Base-by-base conservation (phyloP, 1,139 yeast genomes). In the Arxiozyma slooffiae region DNA sequence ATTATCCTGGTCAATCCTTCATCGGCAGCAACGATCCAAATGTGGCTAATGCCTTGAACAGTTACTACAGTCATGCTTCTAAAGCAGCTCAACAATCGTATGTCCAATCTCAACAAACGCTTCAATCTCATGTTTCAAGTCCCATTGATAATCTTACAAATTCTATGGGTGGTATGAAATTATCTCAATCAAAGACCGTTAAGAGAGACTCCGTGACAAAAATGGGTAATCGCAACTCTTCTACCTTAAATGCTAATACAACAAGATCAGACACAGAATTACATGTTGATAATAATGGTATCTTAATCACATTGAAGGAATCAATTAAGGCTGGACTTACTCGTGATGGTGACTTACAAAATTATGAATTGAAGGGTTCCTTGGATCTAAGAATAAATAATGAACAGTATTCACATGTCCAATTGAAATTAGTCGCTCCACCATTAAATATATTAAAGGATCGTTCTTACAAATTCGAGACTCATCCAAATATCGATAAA, bases 401-500 rank as follows among this genome's bases (percentile, higher is more conserved):
- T 60, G 73, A 84, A 16, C 77, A 76, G 37, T 74, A 83, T 56
- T 80, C 95, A 21, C 77, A 77, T 57, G 78, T 88, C 52, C 80
- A 79, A 64, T 75, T 90, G 52, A 66, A 80, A 55, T 74, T 90
- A 55, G 63, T 73, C 38, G 79, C 78, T 36, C 46, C 53, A 1
- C 56, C 64, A n/a, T 62, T 61, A 20, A 41, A 41, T 9, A 18
- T 41, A 3, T 26, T 41, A 26, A 62, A 61, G 38, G 67, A 65
- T 44, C 63, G 62, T 49, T 47, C 63, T 6, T 76, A 80, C 50
- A 92, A 83, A 65, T 92, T 80, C 74, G 90, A 90, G 69, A 88
- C 97, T 30, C 97, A 92, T 71, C 98, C 98, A 55, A 89, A 90
- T 67, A 95, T 92, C 57, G 97, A 92, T 71, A 83, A 87, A 64